phyloP scores from a whole-genome alignment of 345 rosid genomes.

The Salix udensis region DNA sequence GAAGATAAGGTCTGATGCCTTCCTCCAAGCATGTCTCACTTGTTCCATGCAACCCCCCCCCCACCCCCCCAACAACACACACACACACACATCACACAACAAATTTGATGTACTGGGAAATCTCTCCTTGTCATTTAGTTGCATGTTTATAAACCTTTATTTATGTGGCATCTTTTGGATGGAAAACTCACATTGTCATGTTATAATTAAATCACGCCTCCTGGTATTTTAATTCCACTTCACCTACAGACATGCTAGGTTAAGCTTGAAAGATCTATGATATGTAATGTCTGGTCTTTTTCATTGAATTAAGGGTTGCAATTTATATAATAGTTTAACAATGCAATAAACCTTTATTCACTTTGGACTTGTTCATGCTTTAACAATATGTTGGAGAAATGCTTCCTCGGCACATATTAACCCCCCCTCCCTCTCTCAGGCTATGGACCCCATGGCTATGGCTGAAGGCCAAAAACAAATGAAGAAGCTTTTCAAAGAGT shows the following conservation, averaged over 20 bases:
- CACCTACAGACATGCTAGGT: too few species aligned
- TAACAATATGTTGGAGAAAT: background rate
- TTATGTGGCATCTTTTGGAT: too few species aligned
- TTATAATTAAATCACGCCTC: too few species aligned
- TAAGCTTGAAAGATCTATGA: background rate
- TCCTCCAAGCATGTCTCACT: background rate
- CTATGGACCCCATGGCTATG: constrained; percentile 43
- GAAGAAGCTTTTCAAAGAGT: constrained; percentile 68
- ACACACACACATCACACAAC: too few species aligned
- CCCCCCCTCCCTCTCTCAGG: constrained; percentile 30
- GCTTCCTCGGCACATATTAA: background rate
- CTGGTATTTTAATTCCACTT: too few species aligned
- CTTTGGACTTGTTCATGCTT: background rate
- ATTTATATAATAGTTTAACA: background rate
- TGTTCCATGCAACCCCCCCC: too few species aligned
- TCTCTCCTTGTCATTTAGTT: too few species aligned
- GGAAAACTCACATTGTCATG: too few species aligned
- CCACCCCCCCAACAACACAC: too few species aligned
- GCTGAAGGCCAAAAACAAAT: constrained; percentile 59
- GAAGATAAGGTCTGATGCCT: constrained; percentile 43
- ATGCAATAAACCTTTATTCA: background rate
- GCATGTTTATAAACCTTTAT: too few species aligned
- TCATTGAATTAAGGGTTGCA: background rate
- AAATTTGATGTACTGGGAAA: too few species aligned
- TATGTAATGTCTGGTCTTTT: background rate